A percentile compares a stretch with the other conserved stretches of the same genome.
Conservation (phyloP, 1,284 basidiomycete species). For the Leccinum solheimii region DNA sequence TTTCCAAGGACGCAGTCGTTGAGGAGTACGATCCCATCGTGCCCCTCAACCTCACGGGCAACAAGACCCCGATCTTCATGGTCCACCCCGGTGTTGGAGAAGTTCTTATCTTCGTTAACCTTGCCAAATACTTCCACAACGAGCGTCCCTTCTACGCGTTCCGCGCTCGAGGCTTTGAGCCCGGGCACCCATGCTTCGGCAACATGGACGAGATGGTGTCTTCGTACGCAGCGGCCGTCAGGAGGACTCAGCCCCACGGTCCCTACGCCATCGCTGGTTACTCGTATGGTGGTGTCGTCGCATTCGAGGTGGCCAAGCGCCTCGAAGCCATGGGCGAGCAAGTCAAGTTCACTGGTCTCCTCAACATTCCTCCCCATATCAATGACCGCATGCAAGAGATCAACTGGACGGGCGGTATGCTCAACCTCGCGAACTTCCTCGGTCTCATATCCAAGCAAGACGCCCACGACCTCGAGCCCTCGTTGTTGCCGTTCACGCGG, state of each 20-base stretch:
- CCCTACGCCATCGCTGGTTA: slow-evolving; percentile 51
- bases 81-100: slow-evolving; percentile 36
- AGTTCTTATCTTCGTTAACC: slow-evolving; percentile 46
- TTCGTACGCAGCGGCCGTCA: slow-evolving; percentile 41
- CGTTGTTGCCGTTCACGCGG: slow-evolving; percentile 21
- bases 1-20: slow-evolving; percentile 15
- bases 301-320: slow-evolving; percentile 46
- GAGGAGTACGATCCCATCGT: slow-evolving; percentile 39
- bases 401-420: slow-evolving; percentile 41
- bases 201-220: slow-evolving; percentile 46
- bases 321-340: slow-evolving; percentile 39
- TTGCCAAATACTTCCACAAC: slow-evolving; percentile 41
- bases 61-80: slow-evolving; percentile 46
- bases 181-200: slow-evolving; percentile 37
- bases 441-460: slow-evolving; percentile 32
- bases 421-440: slow-evolving; percentile 38
- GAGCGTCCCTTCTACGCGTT: slow-evolving; percentile 47
- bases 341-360: slow-evolving; percentile 43
- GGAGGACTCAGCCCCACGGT: slow-evolving; percentile 39
- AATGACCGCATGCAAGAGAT: slow-evolving; percentile 45
- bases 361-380: slow-evolving; percentile 47
- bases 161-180: slow-evolving; percentile 46
- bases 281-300: slow-evolving; percentile 49
- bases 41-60: slow-evolving; percentile 39
- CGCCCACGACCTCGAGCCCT: slow-evolving; percentile 22